phyloP scores from a whole-genome alignment of 306 rosid species.

The Ochetophila trinervis region DNA sequence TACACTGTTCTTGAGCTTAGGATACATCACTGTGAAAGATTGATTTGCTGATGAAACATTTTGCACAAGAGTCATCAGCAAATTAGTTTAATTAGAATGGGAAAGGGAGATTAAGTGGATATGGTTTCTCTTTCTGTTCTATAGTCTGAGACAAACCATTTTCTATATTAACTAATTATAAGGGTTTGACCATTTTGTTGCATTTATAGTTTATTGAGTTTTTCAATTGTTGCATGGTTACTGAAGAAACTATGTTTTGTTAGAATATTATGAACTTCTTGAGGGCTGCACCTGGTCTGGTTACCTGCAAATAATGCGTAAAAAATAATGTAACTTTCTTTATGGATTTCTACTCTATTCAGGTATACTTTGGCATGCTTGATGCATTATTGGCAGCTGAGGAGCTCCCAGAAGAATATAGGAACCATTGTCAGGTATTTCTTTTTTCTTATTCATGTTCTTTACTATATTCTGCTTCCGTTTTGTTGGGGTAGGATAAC shows the following conservation, averaged over 20 bases:
- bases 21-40: no score
- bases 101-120: no score
- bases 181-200: neutral
- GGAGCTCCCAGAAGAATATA: conserved; percentile 94
- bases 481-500: neutral
- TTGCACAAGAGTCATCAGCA: no score
- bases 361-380: conserved; percentile 99
- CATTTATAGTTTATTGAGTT: neutral
- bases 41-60: no score
- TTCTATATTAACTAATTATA: neutral
- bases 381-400: conserved; percentile 95
- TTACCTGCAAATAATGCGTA: conserved; percentile 18
- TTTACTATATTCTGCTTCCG: neutral
- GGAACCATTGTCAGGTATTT: conserved; percentile 76
- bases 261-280: conserved; percentile 1
- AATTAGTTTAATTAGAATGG: no score
- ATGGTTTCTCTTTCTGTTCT: neutral
- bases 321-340: conserved; percentile 10
- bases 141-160: no score
- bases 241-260: neutral
- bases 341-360: conserved; percentile 26
- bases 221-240: neutral
- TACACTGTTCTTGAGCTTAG: no score
- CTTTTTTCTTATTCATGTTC: conserved; percentile 3
- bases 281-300: conserved; percentile 12